Evolutionary conservation across 2,329 filamentous ascomycete genomes (phyloP).

Genomic region (Sphaerulina vaccinii): DNA sequence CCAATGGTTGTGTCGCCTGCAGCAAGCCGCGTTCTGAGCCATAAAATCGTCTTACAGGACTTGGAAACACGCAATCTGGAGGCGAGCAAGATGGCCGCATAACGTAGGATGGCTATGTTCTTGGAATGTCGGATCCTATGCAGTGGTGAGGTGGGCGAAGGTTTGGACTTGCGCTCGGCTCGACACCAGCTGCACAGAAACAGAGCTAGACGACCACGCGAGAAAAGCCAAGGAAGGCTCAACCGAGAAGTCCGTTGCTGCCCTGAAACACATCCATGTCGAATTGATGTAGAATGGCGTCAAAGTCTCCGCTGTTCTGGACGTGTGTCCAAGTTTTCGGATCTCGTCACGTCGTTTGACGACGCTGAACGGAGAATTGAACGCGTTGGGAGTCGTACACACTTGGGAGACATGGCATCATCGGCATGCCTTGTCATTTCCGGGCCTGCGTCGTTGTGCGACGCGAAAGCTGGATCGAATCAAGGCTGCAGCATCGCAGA

Average conservation of each 20-base stretch:
- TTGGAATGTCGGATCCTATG: background rate
- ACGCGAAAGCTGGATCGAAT: slow-evolving; percentile 1
- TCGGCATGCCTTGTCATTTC: slow-evolving; percentile 1
- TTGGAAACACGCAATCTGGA: background rate
- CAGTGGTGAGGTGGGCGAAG: slow-evolving; percentile 16
- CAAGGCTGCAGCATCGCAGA: background rate
- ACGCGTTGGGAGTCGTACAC: background rate
- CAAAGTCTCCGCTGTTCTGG: slow-evolving; percentile 8
- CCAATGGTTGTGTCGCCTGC: background rate
- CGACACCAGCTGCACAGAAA: background rate
- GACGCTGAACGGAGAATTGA: background rate
- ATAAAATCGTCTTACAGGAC: slow-evolving; percentile 4
- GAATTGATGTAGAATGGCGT: slow-evolving; percentile 4
- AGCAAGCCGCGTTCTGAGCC: slow-evolving; percentile 7
- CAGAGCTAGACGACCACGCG: background rate
- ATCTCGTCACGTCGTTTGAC: background rate
- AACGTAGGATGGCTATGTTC: background rate
- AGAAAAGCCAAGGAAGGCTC: background rate
- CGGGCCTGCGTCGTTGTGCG: slow-evolving; percentile 1
- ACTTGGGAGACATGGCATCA: slow-evolving; percentile 1
- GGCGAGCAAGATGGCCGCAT: slow-evolving; percentile 1
- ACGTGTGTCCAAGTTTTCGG: background rate
- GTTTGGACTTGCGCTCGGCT: slow-evolving; percentile 7
- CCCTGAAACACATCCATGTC: slow-evolving; percentile 3
- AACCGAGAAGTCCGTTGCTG: background rate